phyloP scores from a whole-genome alignment of 2,329 filamentous ascomycete species.

The Beauveria australis region DNA sequence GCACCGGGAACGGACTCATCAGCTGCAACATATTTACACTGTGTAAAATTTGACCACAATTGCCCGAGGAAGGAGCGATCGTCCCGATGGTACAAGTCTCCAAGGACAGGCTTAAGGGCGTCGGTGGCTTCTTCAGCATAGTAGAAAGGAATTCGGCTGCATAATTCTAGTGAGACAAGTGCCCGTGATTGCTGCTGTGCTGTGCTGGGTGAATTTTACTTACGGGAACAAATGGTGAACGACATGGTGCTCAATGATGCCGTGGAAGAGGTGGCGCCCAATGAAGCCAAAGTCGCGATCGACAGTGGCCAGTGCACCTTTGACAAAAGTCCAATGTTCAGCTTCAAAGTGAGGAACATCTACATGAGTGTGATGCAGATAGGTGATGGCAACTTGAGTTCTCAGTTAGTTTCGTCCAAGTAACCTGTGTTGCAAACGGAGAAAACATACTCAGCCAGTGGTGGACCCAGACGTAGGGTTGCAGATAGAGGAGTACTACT shows the following conservation, averaged over 20 bases:
- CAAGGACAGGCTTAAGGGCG: slow-evolving; percentile 48
- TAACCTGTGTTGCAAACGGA: neutral
- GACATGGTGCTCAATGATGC: slow-evolving; percentile 57
- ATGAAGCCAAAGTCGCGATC: slow-evolving; percentile 59
- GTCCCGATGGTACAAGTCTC: slow-evolving; percentile 43
- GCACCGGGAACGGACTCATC: slow-evolving; percentile 19
- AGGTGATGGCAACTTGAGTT: slow-evolving; percentile 58
- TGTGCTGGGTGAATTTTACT: slow-evolving; percentile 10
- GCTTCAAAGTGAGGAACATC: slow-evolving; percentile 50
- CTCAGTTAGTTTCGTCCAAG: slow-evolving; percentile 13
- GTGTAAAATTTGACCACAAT: slow-evolving; percentile 37
- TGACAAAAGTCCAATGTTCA: slow-evolving; percentile 52
- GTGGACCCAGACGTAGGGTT: slow-evolving; percentile 63
- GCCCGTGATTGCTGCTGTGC: neutral
- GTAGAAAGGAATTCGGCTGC: slow-evolving; percentile 49
- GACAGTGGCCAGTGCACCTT: slow-evolving; percentile 54
- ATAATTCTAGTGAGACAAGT: neutral
- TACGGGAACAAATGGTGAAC: slow-evolving; percentile 55
- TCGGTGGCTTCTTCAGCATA: slow-evolving; percentile 50
- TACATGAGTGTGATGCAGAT: slow-evolving; percentile 52
- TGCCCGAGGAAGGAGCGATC: slow-evolving; percentile 34
- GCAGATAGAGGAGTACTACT: slow-evolving; percentile 49
- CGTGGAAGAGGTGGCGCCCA: slow-evolving; percentile 57
- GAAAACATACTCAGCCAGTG: slow-evolving; percentile 54
- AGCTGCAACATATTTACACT: slow-evolving; percentile 39